These are phyloP conservation scores for Aspergillus novoparasiticus DNA, from an alignment of 2,329 filamentous ascomycete species.

Conservation along the genomic window DNA sequence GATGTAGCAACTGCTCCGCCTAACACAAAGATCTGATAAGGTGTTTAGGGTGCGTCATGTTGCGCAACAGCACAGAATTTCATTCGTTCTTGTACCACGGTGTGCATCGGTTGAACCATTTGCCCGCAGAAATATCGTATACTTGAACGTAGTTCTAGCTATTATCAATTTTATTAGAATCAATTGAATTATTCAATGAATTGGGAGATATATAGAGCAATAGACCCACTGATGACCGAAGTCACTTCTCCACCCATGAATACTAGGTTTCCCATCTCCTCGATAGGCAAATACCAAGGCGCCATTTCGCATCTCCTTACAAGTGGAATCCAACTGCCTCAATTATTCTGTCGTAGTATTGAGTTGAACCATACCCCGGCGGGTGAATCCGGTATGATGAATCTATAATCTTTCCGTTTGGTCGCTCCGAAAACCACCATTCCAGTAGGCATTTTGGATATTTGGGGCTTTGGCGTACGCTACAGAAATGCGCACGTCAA, in stretches of 20 bases:
- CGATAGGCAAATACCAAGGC: not conserved
- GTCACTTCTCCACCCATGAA: not conserved
- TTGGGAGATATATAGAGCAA: not conserved
- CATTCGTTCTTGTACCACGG: too few species aligned
- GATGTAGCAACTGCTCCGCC: not conserved
- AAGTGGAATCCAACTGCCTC: not conserved
- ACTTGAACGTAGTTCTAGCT: not conserved
- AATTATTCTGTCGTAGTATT: not conserved
- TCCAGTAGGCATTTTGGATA: too few species aligned
- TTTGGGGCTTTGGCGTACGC: too few species aligned
- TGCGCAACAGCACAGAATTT: not conserved
- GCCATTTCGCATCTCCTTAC: not conserved
- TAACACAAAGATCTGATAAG: not conserved
- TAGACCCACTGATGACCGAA: not conserved
- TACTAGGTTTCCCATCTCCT: not conserved
- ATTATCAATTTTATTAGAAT: not conserved
- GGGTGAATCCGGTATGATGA: too few species aligned
- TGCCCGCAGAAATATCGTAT: not conserved
- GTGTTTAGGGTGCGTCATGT: not conserved
- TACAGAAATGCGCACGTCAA: too few species aligned
- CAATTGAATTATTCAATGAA: not conserved
- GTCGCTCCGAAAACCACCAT: too few species aligned
- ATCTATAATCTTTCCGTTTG: too few species aligned
- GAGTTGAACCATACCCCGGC: not conserved
- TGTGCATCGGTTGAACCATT: not conserved